A percentile compares a stretch with the other conserved stretches of the same genome.
These are phyloP conservation scores for Diaporthe longicolla DNA, from an alignment of 2,329 filamentous ascomycete genomes.

Conservation along the genomic window DNA sequence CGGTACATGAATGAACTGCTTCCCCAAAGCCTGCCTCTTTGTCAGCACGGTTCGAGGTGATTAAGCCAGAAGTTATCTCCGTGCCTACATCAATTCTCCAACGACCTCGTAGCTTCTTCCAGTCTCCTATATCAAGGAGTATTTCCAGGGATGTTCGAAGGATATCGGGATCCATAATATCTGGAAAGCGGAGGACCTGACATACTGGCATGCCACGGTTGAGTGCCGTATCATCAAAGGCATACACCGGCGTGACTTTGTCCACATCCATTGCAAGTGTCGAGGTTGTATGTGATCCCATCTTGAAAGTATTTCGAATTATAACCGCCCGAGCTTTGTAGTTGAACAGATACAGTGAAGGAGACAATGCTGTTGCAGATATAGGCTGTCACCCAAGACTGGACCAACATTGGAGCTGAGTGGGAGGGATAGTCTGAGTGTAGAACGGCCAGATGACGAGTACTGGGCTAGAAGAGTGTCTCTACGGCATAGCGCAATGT, in stretches of 20 bases:
- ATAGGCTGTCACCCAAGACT: not conserved
- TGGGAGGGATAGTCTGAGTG: no score
- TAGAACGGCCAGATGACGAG: not conserved
- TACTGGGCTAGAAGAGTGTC: no score
- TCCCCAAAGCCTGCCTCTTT: not conserved
- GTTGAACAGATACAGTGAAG: no score
- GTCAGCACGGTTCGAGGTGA: not conserved
- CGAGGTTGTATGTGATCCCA: not conserved
- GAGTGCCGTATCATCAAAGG: constrained; percentile 9
- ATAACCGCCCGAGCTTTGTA: no score
- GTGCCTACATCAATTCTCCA: not conserved
- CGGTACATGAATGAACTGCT: not conserved
- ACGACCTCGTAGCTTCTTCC: not conserved
- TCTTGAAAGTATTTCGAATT: not conserved
- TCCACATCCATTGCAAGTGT: not conserved
- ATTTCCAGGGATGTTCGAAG: not conserved
- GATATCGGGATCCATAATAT: constrained; percentile 5
- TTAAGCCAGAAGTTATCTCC: not conserved
- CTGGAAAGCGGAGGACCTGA: constrained; percentile 15
- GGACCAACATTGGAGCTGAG: not conserved
- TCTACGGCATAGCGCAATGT: not conserved
- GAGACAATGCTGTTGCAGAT: not conserved
- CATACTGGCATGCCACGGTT: constrained; percentile 13
- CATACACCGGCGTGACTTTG: constrained; percentile 7
- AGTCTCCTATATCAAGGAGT: not conserved